Evolutionary conservation across 371 early-diverging fungal genomes (phyloP), one percentile per base, ranked within the genome.

Genomic region (Mortierella sp.): DNA sequence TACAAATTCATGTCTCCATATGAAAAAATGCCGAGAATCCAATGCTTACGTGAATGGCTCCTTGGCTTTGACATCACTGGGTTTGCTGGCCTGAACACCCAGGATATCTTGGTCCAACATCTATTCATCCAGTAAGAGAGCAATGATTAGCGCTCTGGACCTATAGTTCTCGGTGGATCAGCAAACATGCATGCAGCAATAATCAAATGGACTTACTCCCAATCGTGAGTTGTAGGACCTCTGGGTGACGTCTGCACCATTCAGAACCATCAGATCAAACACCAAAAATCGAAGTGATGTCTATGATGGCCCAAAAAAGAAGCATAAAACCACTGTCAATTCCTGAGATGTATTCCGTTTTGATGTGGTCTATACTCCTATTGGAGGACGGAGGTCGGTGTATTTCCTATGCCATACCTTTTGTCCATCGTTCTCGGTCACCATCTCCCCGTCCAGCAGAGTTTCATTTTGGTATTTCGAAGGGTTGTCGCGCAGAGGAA

Each of bases 371-470:
- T 29, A 40, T 55, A 50, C 34, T 22, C 13, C 14, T 10, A 26
- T 53, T n/a, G n/a, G n/a, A n/a, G n/a, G n/a, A n/a, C n/a, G 45
- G 52, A 24, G 11, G 22, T 8, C 19, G 37, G 43, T 1, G 4
- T 26, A 43, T 50, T 16, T 29, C 16, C 2, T 29, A 7, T 58
- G 24, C n/a, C 13, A 31, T 81, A 92, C 92, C 80, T 89, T 87
- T 61, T 87, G 84, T n/a, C 85, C 87, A 41, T 90, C 89, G 24
- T 75, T 69, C 72, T 93, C 94, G 19, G 90, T 67, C 7, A 94
- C 90, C 43, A 96, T 84, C 85, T 95, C 95, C 39, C 96, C 96
- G 76, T 96, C 95, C 79, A 96, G 85, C 40, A 96, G 68, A 0
- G 96, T 96, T 48, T 94, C 93, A 61, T 87, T 88, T 70, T 94